These are phyloP conservation scores for Vigna mungo DNA, from an alignment of 306 rosid genomes.

Conservation along the genomic window DNA sequence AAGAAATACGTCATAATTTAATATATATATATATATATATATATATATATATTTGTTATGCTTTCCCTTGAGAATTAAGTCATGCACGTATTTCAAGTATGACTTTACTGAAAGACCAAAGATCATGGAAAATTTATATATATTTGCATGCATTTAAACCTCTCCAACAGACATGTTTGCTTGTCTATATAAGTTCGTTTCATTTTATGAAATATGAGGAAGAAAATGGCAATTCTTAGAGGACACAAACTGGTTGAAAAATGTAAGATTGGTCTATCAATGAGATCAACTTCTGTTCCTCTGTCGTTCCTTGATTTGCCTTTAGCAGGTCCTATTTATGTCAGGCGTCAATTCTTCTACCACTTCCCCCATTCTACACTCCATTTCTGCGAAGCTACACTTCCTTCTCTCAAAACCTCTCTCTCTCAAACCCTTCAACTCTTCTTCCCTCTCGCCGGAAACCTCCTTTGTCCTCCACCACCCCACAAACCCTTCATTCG, in stretches of 20 bases:
- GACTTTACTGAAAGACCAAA: background rate
- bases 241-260: constrained; percentile 31
- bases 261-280: constrained; percentile 23
- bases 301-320: constrained; percentile 61
- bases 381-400: constrained; percentile 34
- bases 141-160: background rate
- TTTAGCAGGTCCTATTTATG: constrained; percentile 51
- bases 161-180: background rate
- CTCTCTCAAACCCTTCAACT: constrained; percentile 49
- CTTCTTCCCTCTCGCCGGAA: constrained; percentile 47
- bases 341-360: constrained; percentile 61
- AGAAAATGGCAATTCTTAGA: constrained; percentile 10
- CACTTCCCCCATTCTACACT: constrained; percentile 41
- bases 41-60: no score
- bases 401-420: constrained; percentile 58
- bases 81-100: no score
- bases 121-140: background rate
- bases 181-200: background rate
- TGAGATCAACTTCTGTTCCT: constrained; percentile 44
- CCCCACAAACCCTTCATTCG: constrained; percentile 51
- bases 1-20: no score
- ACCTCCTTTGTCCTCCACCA: constrained; percentile 46
- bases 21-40: no score
- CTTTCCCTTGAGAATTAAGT: no score
- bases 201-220: background rate